Conservation (phyloP, 495 filamentous ascomycete genomes). For the Xylaria bambusicola region DNA sequence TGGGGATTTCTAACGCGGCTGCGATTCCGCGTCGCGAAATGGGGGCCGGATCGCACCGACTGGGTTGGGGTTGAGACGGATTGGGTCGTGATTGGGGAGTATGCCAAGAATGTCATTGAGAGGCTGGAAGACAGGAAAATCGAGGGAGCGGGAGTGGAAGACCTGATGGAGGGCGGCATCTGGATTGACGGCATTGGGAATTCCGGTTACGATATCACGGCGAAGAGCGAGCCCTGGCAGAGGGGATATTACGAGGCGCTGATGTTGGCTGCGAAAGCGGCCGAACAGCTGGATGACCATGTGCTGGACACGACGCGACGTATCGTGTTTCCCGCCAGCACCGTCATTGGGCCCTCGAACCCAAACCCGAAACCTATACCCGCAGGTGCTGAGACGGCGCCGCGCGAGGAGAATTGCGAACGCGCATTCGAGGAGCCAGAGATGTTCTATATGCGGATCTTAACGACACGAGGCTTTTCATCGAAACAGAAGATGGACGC, state of each 20-base stretch:
- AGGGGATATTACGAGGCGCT: slow-evolving; percentile 79
- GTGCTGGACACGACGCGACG: slow-evolving; percentile 66
- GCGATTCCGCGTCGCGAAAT: slow-evolving; percentile 60
- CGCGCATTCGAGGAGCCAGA: slow-evolving; percentile 64
- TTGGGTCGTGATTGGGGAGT: slow-evolving; percentile 62
- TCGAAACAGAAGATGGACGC: slow-evolving; percentile 74
- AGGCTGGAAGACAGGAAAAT: slow-evolving; percentile 63
- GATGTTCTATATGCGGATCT: slow-evolving; percentile 72
- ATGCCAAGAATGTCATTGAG: slow-evolving; percentile 55
- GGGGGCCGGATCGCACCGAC: slow-evolving; percentile 55
- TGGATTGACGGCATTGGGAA: slow-evolving; percentile 48
- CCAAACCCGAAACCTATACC: slow-evolving; percentile 74
- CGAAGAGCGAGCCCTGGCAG: slow-evolving; percentile 78
- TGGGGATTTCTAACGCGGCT: slow-evolving; percentile 67
- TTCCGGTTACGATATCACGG: slow-evolving; percentile 60
- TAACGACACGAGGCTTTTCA: slow-evolving; percentile 75
- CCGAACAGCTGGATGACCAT: slow-evolving; percentile 79
- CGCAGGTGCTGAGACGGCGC: slow-evolving; percentile 55
- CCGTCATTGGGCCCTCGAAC: slow-evolving; percentile 79
- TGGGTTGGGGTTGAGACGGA: slow-evolving; percentile 51
- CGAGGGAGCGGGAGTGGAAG: slow-evolving; percentile 66
- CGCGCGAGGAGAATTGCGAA: slow-evolving; percentile 71
- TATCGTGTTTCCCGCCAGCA: slow-evolving; percentile 65
- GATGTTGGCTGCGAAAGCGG: slow-evolving; percentile 71
- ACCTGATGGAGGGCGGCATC: slow-evolving; percentile 40